phyloP scores from a whole-genome alignment of 345 rosid species.

The Boechera stricta region DNA sequence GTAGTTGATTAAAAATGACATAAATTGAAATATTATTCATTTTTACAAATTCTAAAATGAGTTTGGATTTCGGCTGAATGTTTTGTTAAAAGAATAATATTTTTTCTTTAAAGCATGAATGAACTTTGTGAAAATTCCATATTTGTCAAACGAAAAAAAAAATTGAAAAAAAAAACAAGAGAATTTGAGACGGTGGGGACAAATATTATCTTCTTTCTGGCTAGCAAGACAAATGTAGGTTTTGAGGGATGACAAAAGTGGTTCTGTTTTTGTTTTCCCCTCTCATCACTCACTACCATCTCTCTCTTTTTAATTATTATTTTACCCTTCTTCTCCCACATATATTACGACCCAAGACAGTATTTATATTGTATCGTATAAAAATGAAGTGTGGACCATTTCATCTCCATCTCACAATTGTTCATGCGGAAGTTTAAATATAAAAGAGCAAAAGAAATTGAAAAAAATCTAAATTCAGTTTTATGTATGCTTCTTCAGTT shows the following conservation, averaged over 20 bases:
- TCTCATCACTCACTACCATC: slow-evolving; percentile 45
- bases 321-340: slow-evolving; percentile 34
- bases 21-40: not conserved
- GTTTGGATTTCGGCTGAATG: not conserved
- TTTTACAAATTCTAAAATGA: not conserved
- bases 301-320: not conserved
- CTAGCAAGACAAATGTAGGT: slow-evolving; percentile 47
- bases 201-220: slow-evolving; percentile 48
- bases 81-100: not conserved
- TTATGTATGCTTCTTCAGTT: slow-evolving; percentile 6
- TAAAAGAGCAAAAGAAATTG: not conserved
- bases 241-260: slow-evolving; percentile 42
- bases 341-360: slow-evolving; percentile 22
- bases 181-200: slow-evolving; percentile 50
- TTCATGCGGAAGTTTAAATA: not conserved
- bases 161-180: not conserved
- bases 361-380: not conserved
- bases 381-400: slow-evolving; percentile 29
- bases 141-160: slow-evolving; percentile 25
- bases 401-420: slow-evolving; percentile 18
- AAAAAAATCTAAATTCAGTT: not conserved
- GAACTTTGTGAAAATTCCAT: not conserved
- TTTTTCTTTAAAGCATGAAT: not conserved
- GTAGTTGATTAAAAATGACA: no score
- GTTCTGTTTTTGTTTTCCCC: slow-evolving; percentile 45